A percentile compares a stretch with the other conserved stretches of the same genome.
Evolutionary conservation across 768 basidiomycete genomes (phyloP).

Genomic region (Lentinula boryana): DNA sequence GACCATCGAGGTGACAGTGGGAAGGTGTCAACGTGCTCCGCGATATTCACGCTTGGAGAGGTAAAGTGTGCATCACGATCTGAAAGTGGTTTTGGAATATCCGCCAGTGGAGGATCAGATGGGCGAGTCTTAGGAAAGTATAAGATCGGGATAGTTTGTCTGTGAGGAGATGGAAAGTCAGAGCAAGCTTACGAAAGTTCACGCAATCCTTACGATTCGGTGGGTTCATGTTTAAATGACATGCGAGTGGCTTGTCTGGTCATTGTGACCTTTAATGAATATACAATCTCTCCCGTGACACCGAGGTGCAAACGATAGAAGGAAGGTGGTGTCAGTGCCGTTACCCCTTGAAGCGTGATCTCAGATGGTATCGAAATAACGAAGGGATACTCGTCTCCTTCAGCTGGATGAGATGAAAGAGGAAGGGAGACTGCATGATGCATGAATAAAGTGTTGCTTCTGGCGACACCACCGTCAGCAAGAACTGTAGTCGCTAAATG

Average conservation of each 20-base stretch:
- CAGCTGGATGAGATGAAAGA: not conserved
- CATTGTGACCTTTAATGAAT: conserved; percentile 3
- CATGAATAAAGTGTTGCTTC: conserved; percentile 1
- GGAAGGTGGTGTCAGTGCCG: conserved; percentile 1
- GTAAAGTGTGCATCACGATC: not conserved
- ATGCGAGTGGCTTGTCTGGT: not conserved
- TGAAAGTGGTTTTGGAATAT: not conserved
- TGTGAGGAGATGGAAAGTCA: not conserved
- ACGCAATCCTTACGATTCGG: not conserved
- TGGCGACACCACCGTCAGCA: not conserved
- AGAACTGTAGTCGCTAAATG: not conserved
- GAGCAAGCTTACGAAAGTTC: not conserved
- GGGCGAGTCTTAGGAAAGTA: conserved; percentile 6
- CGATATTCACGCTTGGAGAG: not conserved
- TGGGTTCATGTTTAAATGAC: not conserved
- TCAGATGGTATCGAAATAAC: conserved; percentile 3
- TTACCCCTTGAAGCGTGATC: not conserved
- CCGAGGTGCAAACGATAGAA: conserved; percentile 1
- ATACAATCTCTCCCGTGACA: not conserved
- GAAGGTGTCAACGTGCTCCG: not conserved
- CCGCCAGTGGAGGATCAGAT: not conserved
- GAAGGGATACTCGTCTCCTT: not conserved
- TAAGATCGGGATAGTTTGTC: not conserved
- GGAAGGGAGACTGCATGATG: not conserved
- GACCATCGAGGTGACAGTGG: conserved; percentile 1